Base-by-base conservation (phyloP, 2,329 filamentous ascomycete species). In the Epichloe elymi region DNA sequence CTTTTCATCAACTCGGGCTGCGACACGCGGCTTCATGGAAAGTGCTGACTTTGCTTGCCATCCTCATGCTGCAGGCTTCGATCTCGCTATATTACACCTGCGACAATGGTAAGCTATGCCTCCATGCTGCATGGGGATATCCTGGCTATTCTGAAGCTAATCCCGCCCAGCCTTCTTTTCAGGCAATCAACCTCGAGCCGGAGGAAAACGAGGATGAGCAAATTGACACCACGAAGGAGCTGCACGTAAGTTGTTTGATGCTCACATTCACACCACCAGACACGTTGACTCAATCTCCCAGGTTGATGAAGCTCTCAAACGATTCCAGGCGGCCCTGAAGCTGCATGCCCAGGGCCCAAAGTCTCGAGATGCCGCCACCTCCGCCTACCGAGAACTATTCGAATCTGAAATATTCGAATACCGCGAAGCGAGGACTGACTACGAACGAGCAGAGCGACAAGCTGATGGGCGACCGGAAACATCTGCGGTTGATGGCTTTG, bases 261-360 rank as follows among this genome's bases (percentile, higher is more conserved):
- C 14, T 26, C 14, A 12, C 5, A n/a, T 8, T 40, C 26, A 37
- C 10, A 20, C 5, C 41, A 7, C 10, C n/a, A 23, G 23, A 15
- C 33, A 37, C 26, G 42, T 17, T 39, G 17, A 46, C 35, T 20
- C 20, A 26, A 23, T n/a, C 5, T 11, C 17, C 7, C 17, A 85
- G 75, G 91, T 97, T 62, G 93, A 98, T 62, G 93, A 98, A 70
- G 90, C 93, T 46, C 74, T 98, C 55, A 97, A 96, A 69, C 79
- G 91, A 37, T 98, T 96, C 65, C 90, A 97, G 63, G 84, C 77
- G 59, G 93, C 93, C 45, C 72, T 98, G 52, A 95, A 91, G 66
- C 81, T 90, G 57, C 93, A 98, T 64, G 85, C 91, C 1, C 88
- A 95, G 68, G 90, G 93, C 2, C 82, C 86, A 0, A 71, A 72